A percentile compares a stretch with the other conserved stretches of the same genome.
Evolutionary conservation across 257 asterid genomes (phyloP).

Genomic region (Solanum commersonii): DNA sequence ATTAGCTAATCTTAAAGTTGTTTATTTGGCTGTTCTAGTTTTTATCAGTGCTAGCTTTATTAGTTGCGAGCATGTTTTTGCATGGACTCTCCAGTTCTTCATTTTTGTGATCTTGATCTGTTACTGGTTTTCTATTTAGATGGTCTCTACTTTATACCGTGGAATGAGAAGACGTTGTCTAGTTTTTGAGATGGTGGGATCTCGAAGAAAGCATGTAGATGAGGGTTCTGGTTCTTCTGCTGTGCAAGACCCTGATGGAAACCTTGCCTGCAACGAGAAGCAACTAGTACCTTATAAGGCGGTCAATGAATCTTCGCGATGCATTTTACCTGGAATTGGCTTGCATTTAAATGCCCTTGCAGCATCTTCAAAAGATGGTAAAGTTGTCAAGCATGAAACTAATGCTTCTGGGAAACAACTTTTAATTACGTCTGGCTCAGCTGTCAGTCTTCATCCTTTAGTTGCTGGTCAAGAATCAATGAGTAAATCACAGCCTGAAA

Average conservation of each 20-base stretch:
- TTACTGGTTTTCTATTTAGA: slow-evolving; percentile 27
- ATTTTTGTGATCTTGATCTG: background rate
- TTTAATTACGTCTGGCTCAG: slow-evolving; percentile 45
- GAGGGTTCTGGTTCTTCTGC: slow-evolving; percentile 37
- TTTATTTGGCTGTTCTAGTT: background rate
- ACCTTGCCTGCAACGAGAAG: slow-evolving; percentile 18
- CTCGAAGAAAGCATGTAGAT: slow-evolving; percentile 43
- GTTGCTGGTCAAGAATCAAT: slow-evolving; percentile 27
- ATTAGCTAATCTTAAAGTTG: background rate
- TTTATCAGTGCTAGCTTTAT: background rate
- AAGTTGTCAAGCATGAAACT: slow-evolving; percentile 36
- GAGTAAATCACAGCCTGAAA: slow-evolving; percentile 14
- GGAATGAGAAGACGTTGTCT: slow-evolving; percentile 95
- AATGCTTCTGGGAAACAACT: slow-evolving; percentile 43
- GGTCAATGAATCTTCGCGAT: slow-evolving; percentile 30
- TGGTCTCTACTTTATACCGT: slow-evolving; percentile 57
- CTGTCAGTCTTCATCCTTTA: slow-evolving; percentile 30
- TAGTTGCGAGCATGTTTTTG: background rate
- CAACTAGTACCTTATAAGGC: slow-evolving; percentile 16
- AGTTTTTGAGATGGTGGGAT: slow-evolving; percentile 70
- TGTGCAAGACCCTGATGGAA: slow-evolving; percentile 28
- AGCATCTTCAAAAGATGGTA: slow-evolving; percentile 52
- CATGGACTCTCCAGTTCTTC: background rate
- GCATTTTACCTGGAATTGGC: slow-evolving; percentile 76
- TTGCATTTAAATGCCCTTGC: slow-evolving; percentile 90